Base-by-base conservation (phyloP, 305 asterid genomes). In the Fraxinus floribunda region DNA sequence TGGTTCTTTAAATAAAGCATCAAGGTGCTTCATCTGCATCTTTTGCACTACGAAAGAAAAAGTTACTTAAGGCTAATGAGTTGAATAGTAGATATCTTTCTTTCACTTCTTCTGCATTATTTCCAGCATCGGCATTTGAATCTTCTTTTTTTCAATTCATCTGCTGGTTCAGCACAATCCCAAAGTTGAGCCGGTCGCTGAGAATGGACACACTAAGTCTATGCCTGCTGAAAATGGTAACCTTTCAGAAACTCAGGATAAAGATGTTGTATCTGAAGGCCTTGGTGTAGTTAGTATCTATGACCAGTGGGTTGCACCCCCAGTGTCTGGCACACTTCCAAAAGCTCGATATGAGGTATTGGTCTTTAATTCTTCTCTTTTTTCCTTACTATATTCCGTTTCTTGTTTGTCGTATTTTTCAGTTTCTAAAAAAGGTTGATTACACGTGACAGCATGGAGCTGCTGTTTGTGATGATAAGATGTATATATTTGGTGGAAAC, bases 401-500 rank as follows among this genome's bases (percentile, higher is more conserved):
- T 76, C 49, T 77, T 76, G 39, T 26, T 49, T 46, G 52, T 76
- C 55, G 52, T 76, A 75, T 49, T 72, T 82, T 75, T 36, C 46
- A 57, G 26, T 26, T 85, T 78, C 78, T 84, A 15, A 84, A 79
- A 77, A 81, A 7, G 34, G 74, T 82, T 79, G 78, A 72, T 80
- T 80, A 81, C 68, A 71, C 86, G 16, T 79, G 76, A 68, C 93
- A 96, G 99, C 99, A 96, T 84, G 99, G 97, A 82, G 97, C 98
- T 85, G 98, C 98, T 20, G 91, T 93, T 83, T 86, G 91, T 81
- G 95, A 91, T 79, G 97, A 94, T 84, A 94, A 93, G 86, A 95
- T 95, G 98, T 95, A 95, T 88, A 80, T 92, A 86, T 95, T 92
- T 88, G 99, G 99, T 60, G 99, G 98, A 85, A 96, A 94, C 88